phyloP scores from a whole-genome alignment of 306 rosid species.

The Vigna angularis region DNA sequence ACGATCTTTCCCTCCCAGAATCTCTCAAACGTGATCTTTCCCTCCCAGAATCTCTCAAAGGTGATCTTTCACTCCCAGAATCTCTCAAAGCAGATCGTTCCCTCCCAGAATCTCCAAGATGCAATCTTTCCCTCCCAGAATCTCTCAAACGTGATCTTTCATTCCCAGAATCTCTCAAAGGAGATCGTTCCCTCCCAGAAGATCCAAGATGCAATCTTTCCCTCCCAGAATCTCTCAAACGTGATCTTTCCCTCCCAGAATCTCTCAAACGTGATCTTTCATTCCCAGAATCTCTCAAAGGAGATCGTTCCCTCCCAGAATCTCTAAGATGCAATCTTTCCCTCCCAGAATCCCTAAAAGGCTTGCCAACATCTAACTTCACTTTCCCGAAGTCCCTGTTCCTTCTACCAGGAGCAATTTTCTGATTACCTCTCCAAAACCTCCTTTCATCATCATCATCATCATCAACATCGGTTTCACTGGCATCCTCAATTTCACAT shows the following conservation, averaged over 20 bases:
- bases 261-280: no score
- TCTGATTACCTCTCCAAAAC: conserved; percentile 27
- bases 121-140: no score
- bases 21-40: neutral
- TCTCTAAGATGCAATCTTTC: conserved; percentile 23
- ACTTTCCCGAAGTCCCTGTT: conserved; percentile 38
- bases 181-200: no score
- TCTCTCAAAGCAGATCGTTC: neutral
- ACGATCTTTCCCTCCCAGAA: neutral
- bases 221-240: no score
- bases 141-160: neutral
- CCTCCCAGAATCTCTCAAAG: neutral
- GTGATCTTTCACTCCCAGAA: neutral
- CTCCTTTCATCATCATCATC: conserved; percentile 45
- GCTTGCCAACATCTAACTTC: conserved; percentile 33
- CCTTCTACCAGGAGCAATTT: conserved; percentile 31
- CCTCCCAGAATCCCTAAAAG: conserved; percentile 42
- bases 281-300: neutral
- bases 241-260: neutral
- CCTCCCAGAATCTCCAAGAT: no score
- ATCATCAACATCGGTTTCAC: conserved; percentile 43
- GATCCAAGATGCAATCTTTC: no score
- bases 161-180: neutral
- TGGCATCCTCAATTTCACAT: conserved; percentile 49
- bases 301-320: neutral